phyloP scores from a whole-genome alignment of 345 rosid species.

The Durio zibethinus region DNA sequence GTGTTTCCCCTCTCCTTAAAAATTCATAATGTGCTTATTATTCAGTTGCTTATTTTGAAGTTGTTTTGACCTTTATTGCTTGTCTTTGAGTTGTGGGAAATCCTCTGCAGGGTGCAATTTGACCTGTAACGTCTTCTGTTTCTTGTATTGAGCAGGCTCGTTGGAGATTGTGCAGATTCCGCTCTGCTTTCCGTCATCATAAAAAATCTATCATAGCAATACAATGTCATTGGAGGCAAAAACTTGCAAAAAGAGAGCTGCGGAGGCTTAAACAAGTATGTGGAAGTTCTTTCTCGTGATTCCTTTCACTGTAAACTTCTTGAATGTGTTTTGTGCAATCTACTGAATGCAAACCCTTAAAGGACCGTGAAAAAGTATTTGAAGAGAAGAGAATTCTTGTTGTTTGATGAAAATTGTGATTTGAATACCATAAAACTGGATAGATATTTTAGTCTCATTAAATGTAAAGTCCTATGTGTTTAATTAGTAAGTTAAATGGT shows the following conservation, averaged over 20 bases:
- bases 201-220: constrained; percentile 67
- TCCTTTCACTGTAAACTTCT: neutral
- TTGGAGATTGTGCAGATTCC: constrained; percentile 78
- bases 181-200: constrained; percentile 49
- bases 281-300: constrained; percentile 11
- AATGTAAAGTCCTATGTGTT: neutral
- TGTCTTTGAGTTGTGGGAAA: neutral
- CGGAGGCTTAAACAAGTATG: constrained; percentile 72
- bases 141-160: constrained; percentile 44
- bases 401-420: neutral
- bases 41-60: neutral
- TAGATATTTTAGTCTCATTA: neutral
- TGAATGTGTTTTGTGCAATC: neutral
- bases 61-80: neutral
- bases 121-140: neutral
- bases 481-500: neutral
- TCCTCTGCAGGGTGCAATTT: constrained; percentile 6
- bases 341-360: neutral
- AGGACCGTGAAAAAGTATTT: neutral
- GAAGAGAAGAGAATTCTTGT: neutral
- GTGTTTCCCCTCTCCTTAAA: neutral
- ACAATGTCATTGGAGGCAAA: constrained; percentile 89
- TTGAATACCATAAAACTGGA: neutral
- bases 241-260: constrained; percentile 76
- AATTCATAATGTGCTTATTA: neutral